Evolutionary conservation across 441 rosid genomes (phyloP).

Genomic region (Populus hybrid): DNA sequence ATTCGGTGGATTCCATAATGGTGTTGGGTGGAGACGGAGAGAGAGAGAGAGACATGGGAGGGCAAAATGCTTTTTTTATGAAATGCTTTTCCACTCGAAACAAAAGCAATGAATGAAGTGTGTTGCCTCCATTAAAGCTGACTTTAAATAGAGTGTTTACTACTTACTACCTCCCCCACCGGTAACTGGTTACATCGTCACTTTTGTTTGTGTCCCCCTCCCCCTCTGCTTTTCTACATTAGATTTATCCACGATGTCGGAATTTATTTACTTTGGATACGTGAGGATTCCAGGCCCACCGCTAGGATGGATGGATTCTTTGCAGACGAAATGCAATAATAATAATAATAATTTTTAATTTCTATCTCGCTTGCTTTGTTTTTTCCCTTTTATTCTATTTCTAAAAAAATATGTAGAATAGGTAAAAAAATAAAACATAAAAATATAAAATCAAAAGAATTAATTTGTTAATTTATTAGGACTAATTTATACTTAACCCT

Average conservation of each 20-base stretch:
- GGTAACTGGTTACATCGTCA: conserved; percentile 20
- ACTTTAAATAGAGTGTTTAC: not conserved
- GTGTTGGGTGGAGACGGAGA: not conserved
- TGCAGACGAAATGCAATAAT: not conserved
- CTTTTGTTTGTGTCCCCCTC: not conserved
- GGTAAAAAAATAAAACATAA: not conserved
- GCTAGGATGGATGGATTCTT: not conserved
- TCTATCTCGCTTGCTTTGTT: not conserved
- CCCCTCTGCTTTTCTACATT: not conserved
- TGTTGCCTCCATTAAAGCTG: not conserved
- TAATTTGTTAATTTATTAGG: too few species aligned
- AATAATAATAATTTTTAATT: too few species aligned
- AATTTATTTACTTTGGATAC: not conserved
- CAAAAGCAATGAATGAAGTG: not conserved
- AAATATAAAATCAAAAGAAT: too few species aligned
- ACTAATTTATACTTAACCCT: not conserved
- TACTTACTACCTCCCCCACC: conserved; percentile 10
- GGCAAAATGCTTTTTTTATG: not conserved
- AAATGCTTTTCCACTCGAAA: conserved; percentile 16
- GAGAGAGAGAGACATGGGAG: not conserved
- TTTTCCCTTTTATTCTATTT: not conserved
- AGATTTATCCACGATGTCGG: not conserved
- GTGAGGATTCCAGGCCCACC: not conserved
- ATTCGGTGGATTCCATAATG: conserved; percentile 45
- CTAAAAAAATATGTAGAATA: not conserved